phyloP scores from a whole-genome alignment of 192 early-diverging fungal genomes.

The Backusella circina region DNA sequence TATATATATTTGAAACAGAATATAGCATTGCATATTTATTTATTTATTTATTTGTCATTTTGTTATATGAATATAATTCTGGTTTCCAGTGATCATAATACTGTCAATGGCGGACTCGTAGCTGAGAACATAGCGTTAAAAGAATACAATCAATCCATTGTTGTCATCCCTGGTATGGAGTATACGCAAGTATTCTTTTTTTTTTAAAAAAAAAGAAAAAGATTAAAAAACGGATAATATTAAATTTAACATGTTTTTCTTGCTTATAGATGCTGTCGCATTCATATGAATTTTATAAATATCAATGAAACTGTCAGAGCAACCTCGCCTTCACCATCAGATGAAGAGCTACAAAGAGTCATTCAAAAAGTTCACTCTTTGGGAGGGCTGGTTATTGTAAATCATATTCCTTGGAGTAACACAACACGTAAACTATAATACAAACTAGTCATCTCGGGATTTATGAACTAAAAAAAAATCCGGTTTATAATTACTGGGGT shows the following conservation, averaged over 20 bases:
- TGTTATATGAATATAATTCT: neutral
- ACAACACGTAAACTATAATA: slow-evolving; percentile 40
- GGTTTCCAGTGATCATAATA: slow-evolving; percentile 62
- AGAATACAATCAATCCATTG: slow-evolving; percentile 48
- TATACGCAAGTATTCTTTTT: slow-evolving; percentile 41
- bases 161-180: slow-evolving; percentile 68
- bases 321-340: slow-evolving; percentile 51
- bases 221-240: neutral
- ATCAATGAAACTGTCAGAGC: slow-evolving; percentile 53
- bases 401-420: slow-evolving; percentile 79
- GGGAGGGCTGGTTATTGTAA: slow-evolving; percentile 70
- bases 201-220: too few relatives aligned
- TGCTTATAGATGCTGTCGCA: slow-evolving; percentile 55
- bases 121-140: slow-evolving; percentile 52
- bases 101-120: slow-evolving; percentile 54
- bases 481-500: neutral
- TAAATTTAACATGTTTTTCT: neutral
- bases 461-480: neutral
- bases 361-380: slow-evolving; percentile 59
- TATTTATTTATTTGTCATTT: neutral
- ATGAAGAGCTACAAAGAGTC: slow-evolving; percentile 53
- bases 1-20: neutral
- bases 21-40: neutral
- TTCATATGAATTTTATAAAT: slow-evolving; percentile 71
- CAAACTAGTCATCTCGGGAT: neutral